These are phyloP conservation scores for Didymella keratinophila DNA, from an alignment of 2,329 filamentous ascomycete species.

Conservation along the genomic window DNA sequence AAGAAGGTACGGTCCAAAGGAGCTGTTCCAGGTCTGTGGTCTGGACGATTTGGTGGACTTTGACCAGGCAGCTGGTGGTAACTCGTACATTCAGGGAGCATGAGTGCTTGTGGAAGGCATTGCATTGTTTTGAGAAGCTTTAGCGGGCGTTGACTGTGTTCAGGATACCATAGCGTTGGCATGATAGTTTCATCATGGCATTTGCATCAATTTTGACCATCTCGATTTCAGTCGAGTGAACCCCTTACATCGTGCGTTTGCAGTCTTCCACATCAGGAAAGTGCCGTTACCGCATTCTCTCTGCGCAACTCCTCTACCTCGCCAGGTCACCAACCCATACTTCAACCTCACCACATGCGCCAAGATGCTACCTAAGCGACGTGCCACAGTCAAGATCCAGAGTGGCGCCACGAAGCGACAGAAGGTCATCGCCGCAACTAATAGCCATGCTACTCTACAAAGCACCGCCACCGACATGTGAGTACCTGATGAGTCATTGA, in stretches of 20 bases:
- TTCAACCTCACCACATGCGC: not conserved
- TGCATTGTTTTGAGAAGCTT: not conserved
- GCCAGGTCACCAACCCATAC: not conserved
- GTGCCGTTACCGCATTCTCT: too few species aligned
- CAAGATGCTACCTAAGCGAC: not conserved
- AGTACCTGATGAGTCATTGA: too few species aligned
- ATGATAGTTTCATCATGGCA: not conserved
- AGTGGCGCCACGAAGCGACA: not conserved
- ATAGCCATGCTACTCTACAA: not conserved
- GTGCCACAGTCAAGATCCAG: not conserved
- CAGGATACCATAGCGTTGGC: slow-evolving; percentile 16
- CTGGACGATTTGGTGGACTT: slow-evolving; percentile 60
- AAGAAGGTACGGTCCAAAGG: slow-evolving; percentile 56
- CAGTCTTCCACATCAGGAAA: not conserved
- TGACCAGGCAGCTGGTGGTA: slow-evolving; percentile 57
- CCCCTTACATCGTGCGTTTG: not conserved
- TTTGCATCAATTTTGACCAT: not conserved
- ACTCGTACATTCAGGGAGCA: slow-evolving; percentile 34
- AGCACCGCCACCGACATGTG: too few species aligned
- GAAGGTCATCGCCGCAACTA: not conserved
- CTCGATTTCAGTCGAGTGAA: too few species aligned
- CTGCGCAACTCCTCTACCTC: not conserved
- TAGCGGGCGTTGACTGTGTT: slow-evolving; percentile 16
- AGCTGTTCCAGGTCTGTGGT: slow-evolving; percentile 62
- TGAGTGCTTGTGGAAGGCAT: not conserved